Percentiles rank a stretch among this genome's conserved stretches.
These are phyloP conservation scores for Fraxinus anomala DNA, from an alignment of 257 asterid genomes.

Conservation along the genomic window DNA sequence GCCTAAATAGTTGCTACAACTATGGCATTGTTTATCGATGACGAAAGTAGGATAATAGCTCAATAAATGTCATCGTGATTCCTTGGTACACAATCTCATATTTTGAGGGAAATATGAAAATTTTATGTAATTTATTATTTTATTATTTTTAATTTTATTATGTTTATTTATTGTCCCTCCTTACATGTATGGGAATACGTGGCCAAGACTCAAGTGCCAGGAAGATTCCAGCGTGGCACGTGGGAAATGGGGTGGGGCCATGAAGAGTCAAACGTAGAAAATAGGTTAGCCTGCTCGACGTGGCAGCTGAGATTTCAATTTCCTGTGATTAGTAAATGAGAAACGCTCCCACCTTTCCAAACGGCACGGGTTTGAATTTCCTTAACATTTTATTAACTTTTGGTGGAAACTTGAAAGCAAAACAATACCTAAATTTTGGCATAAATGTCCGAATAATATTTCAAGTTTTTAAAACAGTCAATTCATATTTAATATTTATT, in stretches of 20 bases:
- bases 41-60: too few species aligned
- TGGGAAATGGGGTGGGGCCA: neutral
- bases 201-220: neutral
- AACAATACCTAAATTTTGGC: neutral
- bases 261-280: slow-evolving; percentile 2
- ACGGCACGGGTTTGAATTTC: neutral
- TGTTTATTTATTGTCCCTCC: neutral
- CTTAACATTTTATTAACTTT: neutral
- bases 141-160: too few species aligned
- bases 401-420: neutral
- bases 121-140: too few species aligned
- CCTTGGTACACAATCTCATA: too few species aligned
- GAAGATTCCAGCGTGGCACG: neutral
- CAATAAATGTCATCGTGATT: too few species aligned
- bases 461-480: neutral
- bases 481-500: neutral
- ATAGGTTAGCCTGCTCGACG: neutral
- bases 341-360: neutral
- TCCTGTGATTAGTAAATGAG: neutral
- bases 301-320: neutral
- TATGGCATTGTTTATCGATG: too few species aligned
- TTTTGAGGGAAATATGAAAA: neutral
- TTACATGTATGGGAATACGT: too few species aligned
- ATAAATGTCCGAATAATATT: neutral
- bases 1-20: too few species aligned